Base-by-base conservation (phyloP, 2,329 filamentous ascomycete species). In the Cordyceps tenuipes region DNA sequence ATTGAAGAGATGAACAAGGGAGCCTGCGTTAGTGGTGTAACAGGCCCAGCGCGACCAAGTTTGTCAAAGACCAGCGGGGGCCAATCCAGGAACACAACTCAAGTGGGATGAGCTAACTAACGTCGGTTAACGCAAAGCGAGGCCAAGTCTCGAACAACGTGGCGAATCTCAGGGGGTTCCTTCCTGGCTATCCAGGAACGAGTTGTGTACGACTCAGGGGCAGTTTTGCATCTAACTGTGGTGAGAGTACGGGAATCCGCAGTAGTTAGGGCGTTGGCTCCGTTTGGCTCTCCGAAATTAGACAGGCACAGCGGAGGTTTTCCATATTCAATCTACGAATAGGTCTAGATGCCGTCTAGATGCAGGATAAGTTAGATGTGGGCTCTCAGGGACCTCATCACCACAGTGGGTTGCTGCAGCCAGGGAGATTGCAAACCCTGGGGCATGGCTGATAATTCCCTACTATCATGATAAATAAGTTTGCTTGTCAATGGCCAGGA, bases 121-220 rank as follows among this genome's bases (percentile, higher is more conserved):
- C 29, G 29, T 29, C 7, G 7, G 29, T 29, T 29, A 29, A 29
- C 26, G 26, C 29, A 29, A 7, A 15, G 2, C 12, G 43, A 15
- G 55, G 23, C 26, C 17, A 54, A 23, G 52, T 26, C 17, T 10
- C 7, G 26, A 51, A 52, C 51, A 57, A 57, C 47, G 59, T 61
- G 59, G 59, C 52, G 51, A 47, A 57, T 61, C 59, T 61, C 53
- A 61, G 59, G 59, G 59, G 59, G 46, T 47, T 39, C 41, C 12
- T n/a, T n/a, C n/a, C n/a, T n/a, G n/a, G n/a, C n/a, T n/a, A 17
- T 15, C 39, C 34, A 10, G 10, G 51, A 5, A 39, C 19, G 6
- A 15, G n/a, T 12, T 54, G 51, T 19, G 17, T n/a, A 29, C 15
- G 10, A 44, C 51, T 12, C 10, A 34, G 12, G n/a, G 39, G 44